Percentiles rank a stretch among this genome's conserved stretches.
Evolutionary conservation across 2,329 filamentous ascomycete species (phyloP).

Genomic region (Coleophoma cylindrospora): DNA sequence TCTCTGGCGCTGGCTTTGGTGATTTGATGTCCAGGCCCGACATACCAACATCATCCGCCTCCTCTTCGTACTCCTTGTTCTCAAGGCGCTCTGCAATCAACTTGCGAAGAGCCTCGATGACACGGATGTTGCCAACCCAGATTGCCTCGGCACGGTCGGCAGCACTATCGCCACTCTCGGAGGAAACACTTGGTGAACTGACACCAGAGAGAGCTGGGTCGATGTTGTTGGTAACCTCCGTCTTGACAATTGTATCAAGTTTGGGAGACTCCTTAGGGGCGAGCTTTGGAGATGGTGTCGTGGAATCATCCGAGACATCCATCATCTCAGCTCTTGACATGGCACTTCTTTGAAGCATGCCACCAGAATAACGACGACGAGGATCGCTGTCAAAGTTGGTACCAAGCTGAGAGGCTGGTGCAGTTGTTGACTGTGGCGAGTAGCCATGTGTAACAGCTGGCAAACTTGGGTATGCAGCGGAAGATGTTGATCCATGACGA

Average conservation of each 20-base stretch:
- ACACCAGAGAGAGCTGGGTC: conserved; percentile 30
- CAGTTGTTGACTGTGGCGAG: conserved; percentile 59
- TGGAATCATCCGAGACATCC: conserved; percentile 20
- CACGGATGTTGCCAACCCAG: conserved; percentile 62
- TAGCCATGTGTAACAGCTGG: conserved; percentile 67
- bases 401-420: conserved; percentile 63
- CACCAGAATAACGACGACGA: conserved; percentile 61
- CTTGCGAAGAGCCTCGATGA: conserved; percentile 56
- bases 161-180: conserved; percentile 44
- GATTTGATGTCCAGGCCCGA: conserved; percentile 4
- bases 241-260: conserved; percentile 36
- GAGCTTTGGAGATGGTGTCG: conserved; percentile 20
- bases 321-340: conserved; percentile 31
- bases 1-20: conserved; percentile 1
- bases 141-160: conserved; percentile 57
- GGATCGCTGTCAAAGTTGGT: conserved; percentile 59
- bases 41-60: conserved; percentile 19
- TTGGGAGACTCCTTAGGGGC: conserved; percentile 10
- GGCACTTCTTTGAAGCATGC: conserved; percentile 57
- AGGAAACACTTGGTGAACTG: conserved; percentile 50
- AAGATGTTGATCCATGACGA: conserved; percentile 52
- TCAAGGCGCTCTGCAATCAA: conserved; percentile 54
- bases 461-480: conserved; percentile 70
- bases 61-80: conserved; percentile 44
- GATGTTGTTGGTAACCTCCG: conserved; percentile 22